Conservation (phyloP, 31 red algal genomes). For the Odonthalia washingtoniensis region DNA sequence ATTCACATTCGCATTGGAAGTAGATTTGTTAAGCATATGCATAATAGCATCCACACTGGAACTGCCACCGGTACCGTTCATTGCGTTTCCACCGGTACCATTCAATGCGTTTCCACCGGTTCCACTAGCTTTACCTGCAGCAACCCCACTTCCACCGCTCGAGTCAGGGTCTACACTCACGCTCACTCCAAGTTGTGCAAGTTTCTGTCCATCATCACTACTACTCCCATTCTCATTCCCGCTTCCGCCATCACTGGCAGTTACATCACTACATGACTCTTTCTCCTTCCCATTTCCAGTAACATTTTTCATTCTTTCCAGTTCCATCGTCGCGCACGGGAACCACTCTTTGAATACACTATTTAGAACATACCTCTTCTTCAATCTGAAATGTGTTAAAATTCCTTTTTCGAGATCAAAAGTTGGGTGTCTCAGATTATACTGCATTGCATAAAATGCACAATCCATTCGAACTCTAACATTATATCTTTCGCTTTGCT, state of each 20-base stretch:
- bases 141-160: no score
- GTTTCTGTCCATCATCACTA: no score
- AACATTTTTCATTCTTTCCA: no score
- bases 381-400: conserved; percentile 60
- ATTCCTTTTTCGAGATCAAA: conserved; percentile 54
- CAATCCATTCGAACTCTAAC: conserved; percentile 52
- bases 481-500: conserved; percentile 68
- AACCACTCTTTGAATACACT: conserved; percentile 47
- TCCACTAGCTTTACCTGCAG: background rate
- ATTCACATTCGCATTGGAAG: background rate
- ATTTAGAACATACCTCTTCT: conserved; percentile 61
- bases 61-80: background rate
- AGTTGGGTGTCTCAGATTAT: conserved; percentile 50
- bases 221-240: no score
- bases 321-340: conserved; percentile 4
- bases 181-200: no score
- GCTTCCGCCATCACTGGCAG: no score
- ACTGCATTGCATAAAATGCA: conserved; percentile 61
- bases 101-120: background rate
- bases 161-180: no score
- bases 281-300: no score
- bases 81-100: background rate
- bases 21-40: conserved; percentile 20
- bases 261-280: no score
- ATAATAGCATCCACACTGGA: conserved; percentile 11